Base-by-base conservation (phyloP, 1,284 basidiomycete genomes). In the Ganoderma sp. region DNA sequence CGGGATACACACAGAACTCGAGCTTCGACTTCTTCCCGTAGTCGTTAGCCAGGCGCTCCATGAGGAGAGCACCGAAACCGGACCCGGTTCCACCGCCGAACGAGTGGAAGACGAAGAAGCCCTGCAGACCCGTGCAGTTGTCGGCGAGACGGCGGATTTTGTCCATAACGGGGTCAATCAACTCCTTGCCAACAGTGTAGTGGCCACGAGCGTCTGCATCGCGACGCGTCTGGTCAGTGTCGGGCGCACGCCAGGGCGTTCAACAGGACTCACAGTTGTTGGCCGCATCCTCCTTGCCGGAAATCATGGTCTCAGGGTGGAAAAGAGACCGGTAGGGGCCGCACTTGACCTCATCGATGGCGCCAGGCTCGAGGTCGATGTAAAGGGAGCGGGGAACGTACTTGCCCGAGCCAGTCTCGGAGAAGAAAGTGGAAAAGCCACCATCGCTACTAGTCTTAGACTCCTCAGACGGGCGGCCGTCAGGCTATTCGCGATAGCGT, bases 31-130 rank as follows among this genome's bases (percentile, higher is more conserved):
- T 99, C 83, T 99, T 99, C 81, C 98, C 98, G 78, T 99, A 99
- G 84, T 99, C 97, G 72, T 93, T 92, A 56, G 97, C 97, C 71
- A 99, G 90, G 70, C 96, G 91, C 84, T 99, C 98, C 73, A 99
- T 88, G 66, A 99, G 87, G 75, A 99, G 92, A 65, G 98, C 97
- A 79, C 98, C 98, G 81, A 99, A 99, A 77, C 98, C 98, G 72
- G 98, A 99, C 78, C 98, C 98, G 76, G 97, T 99, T 82, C 98
- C 98, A 81, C 98, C 98, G 79, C 98, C 98, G 79, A 99, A 98
- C 58, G 98, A 99, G 86, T 99, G 98, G 90, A 99, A 99, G 79
- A 99, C 96, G 81, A 99, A 99, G 90, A 99, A 99, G 76, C 98
- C 97, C 83, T 99, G 98, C 58, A 99, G 91, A 80, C 98, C 98